These are phyloP conservation scores for Coleophoma cylindrospora DNA, from an alignment of 2,329 filamentous ascomycete species.

Conservation along the genomic window DNA sequence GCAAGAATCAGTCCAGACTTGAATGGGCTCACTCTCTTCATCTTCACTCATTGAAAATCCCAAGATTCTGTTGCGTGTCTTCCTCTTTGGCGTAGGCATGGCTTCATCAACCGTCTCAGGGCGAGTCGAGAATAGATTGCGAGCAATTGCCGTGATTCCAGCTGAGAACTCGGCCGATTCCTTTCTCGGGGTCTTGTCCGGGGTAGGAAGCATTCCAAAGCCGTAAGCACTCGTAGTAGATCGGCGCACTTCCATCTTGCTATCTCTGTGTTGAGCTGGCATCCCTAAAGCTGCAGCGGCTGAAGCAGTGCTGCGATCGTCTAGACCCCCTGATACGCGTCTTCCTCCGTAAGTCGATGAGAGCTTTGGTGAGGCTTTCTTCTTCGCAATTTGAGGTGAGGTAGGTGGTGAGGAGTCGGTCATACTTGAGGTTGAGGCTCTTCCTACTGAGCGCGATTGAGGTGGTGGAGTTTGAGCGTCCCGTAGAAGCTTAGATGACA, in stretches of 20 bases:
- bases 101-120: constrained; percentile 43
- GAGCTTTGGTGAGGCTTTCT: constrained; percentile 15
- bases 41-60: constrained; percentile 48
- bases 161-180: constrained; percentile 43
- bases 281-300: constrained; percentile 30
- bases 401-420: constrained; percentile 12
- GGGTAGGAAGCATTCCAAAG: constrained; percentile 66
- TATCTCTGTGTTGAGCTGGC: constrained; percentile 13
- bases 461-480: constrained; percentile 48
- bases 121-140: constrained; percentile 53
- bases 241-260: constrained; percentile 15
- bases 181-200: constrained; percentile 68
- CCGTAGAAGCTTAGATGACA: constrained; percentile 49
- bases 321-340: constrained; percentile 40
- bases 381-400: constrained; percentile 21
- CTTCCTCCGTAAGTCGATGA: constrained; percentile 39
- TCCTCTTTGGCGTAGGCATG: constrained; percentile 55
- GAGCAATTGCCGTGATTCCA: constrained; percentile 49
- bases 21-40: constrained; percentile 50
- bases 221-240: constrained; percentile 9
- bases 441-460: constrained; percentile 17
- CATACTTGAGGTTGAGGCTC: constrained; percentile 14
- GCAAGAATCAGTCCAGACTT: constrained; percentile 75
- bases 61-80: constrained; percentile 50
- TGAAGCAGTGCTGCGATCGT: constrained; percentile 36